Evolutionary conservation across 2,329 filamentous ascomycete species (phyloP), one percentile per base, ranked within the genome.

Genomic region (Sporothrix brunneoviolacea): DNA sequence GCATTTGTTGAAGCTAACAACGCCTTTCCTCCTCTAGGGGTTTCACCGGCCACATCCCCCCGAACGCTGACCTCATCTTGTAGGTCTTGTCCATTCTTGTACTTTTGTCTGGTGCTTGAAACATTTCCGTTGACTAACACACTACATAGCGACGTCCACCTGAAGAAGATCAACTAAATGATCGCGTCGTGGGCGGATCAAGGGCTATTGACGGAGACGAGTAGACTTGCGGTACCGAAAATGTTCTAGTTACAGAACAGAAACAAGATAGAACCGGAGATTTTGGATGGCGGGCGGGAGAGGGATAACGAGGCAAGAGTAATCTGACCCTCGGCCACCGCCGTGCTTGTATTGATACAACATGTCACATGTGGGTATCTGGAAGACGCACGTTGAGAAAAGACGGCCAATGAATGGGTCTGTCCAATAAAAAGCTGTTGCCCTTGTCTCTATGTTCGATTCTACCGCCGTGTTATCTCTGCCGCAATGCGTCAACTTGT

Each of bases 41-140:
- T 50, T 93, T 91, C 73, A 81, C 85, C 30, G 83, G 82, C 51
- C 74, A 83, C 61, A 94, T 95, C 56, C 89, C 89, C 54, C 69
- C 82, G 35, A 80, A 84, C 61, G 72, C 88, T n/a, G 81, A 76
- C 58, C 76, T 95, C 55, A 77, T 94, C 72, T 94, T 94, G 88
- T 93, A 77, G 76, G 87, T 80, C 4, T n/a, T n/a, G n/a, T 32
- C 21, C 42, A 18, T 7, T 8, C 5, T 22, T 18, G 21, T 22
- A 32, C 22, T 28, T 39, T 16, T 41, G 7, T 4, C 32, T 39
- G 15, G 13, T 37, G 7, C 16, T 10, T 19, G 15, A 22, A 19
- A 19, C 15, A 22, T 8, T 13, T 8, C 7, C 13, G 10, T 21
- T 12, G 12, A 27, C 60, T 65, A 49, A 64, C 45, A 41, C 7